Conservation (phyloP, 2,329 filamentous ascomycete species). For the Epichloe gansuensis region DNA sequence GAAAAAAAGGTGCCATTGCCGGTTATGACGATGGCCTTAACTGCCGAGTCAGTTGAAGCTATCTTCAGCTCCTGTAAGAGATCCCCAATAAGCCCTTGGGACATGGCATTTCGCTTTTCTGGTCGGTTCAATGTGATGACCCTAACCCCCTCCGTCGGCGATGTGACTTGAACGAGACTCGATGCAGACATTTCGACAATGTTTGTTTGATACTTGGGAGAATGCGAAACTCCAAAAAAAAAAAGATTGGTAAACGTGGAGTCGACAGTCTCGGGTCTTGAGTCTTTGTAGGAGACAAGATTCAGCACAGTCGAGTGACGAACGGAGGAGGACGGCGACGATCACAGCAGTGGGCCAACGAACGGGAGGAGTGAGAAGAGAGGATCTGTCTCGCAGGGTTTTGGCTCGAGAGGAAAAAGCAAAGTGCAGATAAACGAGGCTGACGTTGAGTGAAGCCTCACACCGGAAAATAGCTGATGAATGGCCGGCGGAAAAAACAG, state of each 20-base stretch:
- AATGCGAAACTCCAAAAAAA: background rate
- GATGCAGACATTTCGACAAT: constrained; percentile 7
- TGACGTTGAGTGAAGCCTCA: background rate
- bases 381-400: background rate
- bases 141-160: constrained; percentile 24
- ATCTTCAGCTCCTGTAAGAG: constrained; percentile 20
- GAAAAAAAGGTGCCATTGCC: constrained; percentile 18
- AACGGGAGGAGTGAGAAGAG: background rate
- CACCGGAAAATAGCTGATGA: background rate
- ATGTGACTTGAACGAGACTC: constrained; percentile 10
- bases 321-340: background rate
- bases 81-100: constrained; percentile 34
- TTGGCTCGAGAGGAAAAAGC: background rate
- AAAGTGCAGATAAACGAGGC: background rate
- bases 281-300: background rate
- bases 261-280: too few relatives aligned
- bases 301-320: background rate
- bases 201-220: background rate
- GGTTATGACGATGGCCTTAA: constrained; percentile 25
- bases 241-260: background rate
- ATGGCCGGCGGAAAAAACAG: background rate
- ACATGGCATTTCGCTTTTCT: constrained; percentile 46
- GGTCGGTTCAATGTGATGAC: constrained; percentile 40
- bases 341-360: background rate
- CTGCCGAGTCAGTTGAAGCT: constrained; percentile 10